These are phyloP conservation scores for Calonectria pseudoreteaudii DNA, from an alignment of 2,329 filamentous ascomycete species.

Conservation along the genomic window DNA sequence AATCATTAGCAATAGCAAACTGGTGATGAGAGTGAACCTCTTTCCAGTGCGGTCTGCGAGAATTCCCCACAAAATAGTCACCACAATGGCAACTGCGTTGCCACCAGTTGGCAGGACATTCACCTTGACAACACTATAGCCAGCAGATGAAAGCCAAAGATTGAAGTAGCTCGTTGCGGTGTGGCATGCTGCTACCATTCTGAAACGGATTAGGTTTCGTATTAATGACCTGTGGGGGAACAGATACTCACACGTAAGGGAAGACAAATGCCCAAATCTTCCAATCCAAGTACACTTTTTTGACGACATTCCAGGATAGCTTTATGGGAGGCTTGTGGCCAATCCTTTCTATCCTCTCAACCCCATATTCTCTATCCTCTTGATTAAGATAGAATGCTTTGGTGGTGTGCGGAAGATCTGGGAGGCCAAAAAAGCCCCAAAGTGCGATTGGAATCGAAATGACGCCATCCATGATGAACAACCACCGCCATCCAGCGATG, in stretches of 20 bases:
- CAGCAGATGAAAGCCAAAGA: conserved; percentile 51
- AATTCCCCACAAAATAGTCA: conserved; percentile 17
- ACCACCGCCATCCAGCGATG: conserved; percentile 43
- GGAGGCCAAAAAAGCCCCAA: conserved; percentile 32
- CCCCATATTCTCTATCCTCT: not conserved
- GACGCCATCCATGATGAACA: conserved; percentile 52
- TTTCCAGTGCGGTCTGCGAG: conserved; percentile 1
- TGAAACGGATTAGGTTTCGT: not conserved
- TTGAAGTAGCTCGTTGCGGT: conserved; percentile 44
- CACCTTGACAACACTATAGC: conserved; percentile 51
- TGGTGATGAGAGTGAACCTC: not conserved
- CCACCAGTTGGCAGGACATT: conserved; percentile 56
- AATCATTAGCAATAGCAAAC: not conserved
- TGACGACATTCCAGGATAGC: not conserved
- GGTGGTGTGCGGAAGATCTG: conserved; percentile 26
- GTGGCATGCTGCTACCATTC: conserved; percentile 21
- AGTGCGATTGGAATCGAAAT: conserved; percentile 31
- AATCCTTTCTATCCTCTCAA: not conserved
- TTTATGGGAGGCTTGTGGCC: conserved; percentile 15
- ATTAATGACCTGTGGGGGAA: too few relatives aligned
- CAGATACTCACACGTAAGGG: not conserved
- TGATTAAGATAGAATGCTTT: conserved; percentile 25
- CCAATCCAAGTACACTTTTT: not conserved
- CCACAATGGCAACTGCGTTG: conserved; percentile 26
- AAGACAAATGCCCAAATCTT: conserved; percentile 8